A percentile compares a stretch with the other conserved stretches of the same genome.
These are phyloP conservation scores for Plasmodium berghei DNA, from an alignment of 169 alveolate genomes.

Conservation along the genomic window DNA sequence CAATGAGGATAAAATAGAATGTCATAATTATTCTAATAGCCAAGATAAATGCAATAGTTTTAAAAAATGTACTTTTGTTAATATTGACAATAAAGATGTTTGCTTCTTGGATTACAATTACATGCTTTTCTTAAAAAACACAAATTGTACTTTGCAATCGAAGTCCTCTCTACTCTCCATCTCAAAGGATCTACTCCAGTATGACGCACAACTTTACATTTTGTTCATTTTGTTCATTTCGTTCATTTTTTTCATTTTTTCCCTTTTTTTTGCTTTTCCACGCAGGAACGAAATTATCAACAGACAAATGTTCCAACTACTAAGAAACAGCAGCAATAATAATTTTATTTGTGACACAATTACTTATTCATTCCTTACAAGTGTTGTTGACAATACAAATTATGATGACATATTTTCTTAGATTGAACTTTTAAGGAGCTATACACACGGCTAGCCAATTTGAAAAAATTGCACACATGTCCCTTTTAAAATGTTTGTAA, in stretches of 20 bases:
- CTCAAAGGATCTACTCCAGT: slow-evolving; percentile 40
- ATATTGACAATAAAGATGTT: slow-evolving; percentile 48
- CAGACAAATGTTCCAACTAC: slow-evolving; percentile 51
- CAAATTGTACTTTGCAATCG: slow-evolving; percentile 39
- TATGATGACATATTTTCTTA: slow-evolving; percentile 58
- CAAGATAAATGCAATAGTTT: slow-evolving; percentile 54
- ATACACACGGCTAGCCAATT: too few relatives aligned
- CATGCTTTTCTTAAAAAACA: slow-evolving; percentile 48
- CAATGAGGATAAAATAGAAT: slow-evolving; percentile 49
- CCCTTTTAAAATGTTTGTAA: too few relatives aligned
- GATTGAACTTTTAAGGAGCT: too few relatives aligned
- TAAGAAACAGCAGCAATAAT: slow-evolving; percentile 60
- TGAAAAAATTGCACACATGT: too few relatives aligned
- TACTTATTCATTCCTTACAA: slow-evolving; percentile 61
- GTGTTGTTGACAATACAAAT: slow-evolving; percentile 58
- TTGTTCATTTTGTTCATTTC: neutral
- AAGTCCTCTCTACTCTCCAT: slow-evolving; percentile 47
- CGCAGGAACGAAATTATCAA: slow-evolving; percentile 53
- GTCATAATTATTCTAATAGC: slow-evolving; percentile 27
- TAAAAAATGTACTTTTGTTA: slow-evolving; percentile 49
- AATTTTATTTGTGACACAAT: slow-evolving; percentile 69
- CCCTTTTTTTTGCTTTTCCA: neutral
- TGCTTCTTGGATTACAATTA: slow-evolving; percentile 52
- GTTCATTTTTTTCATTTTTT: neutral
- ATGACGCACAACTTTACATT: neutral